Evolutionary conservation across 2,329 filamentous ascomycete species (phyloP), one percentile per base, ranked within the genome.

Genomic region (Aspergillus viridinutans): DNA sequence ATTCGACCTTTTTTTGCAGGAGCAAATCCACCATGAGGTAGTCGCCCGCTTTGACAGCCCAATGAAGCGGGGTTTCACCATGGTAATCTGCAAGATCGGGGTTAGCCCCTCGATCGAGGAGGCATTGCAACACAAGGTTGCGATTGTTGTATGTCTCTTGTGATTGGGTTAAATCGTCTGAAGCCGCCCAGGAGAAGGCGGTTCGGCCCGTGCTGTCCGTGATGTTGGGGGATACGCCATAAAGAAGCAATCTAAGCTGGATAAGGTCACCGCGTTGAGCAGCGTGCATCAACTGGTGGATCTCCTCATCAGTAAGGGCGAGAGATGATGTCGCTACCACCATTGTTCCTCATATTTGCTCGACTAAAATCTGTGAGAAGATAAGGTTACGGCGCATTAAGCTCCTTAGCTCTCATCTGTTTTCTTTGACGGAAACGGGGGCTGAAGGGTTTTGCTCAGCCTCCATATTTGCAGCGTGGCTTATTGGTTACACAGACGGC

Each of bases 51-150:
- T 59, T 61, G 2, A 49, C 55, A 3, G 57, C 59, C 59, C 59
- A 61, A 17, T 61, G 59, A 20, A 61, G 20, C 5, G 59, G 57
- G 3, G 57, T 54, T 32, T 61, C 57, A 17, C 57, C 59, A 40
- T 57, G 52, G 10, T 55, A 20, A 32, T 61, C 59, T 10, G 14
- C 59, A 9, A 59, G 52, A 6, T 59, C 49, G 3, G 57, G 57
- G n/a, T 56, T 40, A 3, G 57, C 57, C 3, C 57, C 59, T 53
- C 53, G 43, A 28, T 55, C 54, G 23, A 61, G 47, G 17, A 61
- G 54, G 20, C 54, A 57, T 23, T 59, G 52, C 53, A 57, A 26
- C n/a, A 61, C 14, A 3, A 10, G 32, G 21, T 47, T 40, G 10
- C 20, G 25, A 38, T 10, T 20, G 14, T 35, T 21, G 6, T 20